Percentiles rank a stretch among this genome's conserved stretches.
Evolutionary conservation across 2,329 filamentous ascomycete genomes (phyloP).

Genomic region (Aspergillus ochraceoroseus): DNA sequence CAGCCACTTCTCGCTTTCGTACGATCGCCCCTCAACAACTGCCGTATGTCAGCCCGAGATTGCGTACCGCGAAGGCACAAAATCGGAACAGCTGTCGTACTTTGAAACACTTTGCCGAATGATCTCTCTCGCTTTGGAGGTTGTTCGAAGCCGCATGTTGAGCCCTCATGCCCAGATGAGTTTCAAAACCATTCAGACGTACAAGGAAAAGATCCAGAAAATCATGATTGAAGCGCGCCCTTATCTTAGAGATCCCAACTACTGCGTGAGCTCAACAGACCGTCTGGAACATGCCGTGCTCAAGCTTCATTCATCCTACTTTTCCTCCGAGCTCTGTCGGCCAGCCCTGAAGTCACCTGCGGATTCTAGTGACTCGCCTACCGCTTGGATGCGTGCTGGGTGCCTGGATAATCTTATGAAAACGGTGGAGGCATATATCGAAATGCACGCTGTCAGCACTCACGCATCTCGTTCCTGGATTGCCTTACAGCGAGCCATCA

Average conservation of each 20-base stretch:
- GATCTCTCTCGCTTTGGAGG: slow-evolving; percentile 51
- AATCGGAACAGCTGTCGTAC: slow-evolving; percentile 50
- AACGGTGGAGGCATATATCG: slow-evolving; percentile 58
- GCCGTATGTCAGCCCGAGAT: slow-evolving; percentile 52
- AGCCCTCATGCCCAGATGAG: slow-evolving; percentile 52
- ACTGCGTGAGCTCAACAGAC: slow-evolving; percentile 42
- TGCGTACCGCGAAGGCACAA: slow-evolving; percentile 46
- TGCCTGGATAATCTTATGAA: slow-evolving; percentile 54
- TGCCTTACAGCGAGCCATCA: slow-evolving; percentile 45
- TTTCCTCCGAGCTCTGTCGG: slow-evolving; percentile 58
- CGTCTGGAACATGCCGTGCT: slow-evolving; percentile 58
- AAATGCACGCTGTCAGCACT: slow-evolving; percentile 45
- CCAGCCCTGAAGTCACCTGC: slow-evolving; percentile 54
- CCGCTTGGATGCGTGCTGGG: slow-evolving; percentile 45
- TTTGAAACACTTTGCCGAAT: slow-evolving; percentile 57
- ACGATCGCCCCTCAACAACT: slow-evolving; percentile 54
- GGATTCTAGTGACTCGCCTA: slow-evolving; percentile 41
- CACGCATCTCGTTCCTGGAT: slow-evolving; percentile 47
- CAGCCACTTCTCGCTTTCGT: slow-evolving; percentile 59
- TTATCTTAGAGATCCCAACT: slow-evolving; percentile 52
- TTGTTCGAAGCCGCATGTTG: slow-evolving; percentile 55
- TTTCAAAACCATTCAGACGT: slow-evolving; percentile 52
- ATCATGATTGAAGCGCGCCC: slow-evolving; percentile 57
- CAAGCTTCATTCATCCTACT: slow-evolving; percentile 59
- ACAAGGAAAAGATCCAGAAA: slow-evolving; percentile 53